phyloP scores from a whole-genome alignment of 148 eudicot species.

The Diospyros lotus region DNA sequence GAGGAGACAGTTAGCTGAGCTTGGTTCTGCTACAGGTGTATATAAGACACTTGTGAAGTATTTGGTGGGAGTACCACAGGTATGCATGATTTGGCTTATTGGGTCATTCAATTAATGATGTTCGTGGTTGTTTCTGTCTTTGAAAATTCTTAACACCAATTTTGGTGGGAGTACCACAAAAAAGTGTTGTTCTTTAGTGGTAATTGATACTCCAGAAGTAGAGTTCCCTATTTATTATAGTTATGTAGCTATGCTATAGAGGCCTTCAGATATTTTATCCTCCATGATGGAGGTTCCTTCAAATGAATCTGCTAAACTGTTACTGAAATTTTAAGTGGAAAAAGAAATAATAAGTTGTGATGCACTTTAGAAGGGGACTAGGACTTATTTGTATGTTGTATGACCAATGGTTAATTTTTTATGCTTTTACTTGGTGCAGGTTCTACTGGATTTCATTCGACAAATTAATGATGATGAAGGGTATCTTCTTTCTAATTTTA shows the following conservation, averaged over 20 bases:
- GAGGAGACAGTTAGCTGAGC: constrained; percentile 88
- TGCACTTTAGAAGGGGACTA: neutral
- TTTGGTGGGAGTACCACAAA: neutral
- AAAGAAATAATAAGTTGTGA: neutral
- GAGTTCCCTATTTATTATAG: neutral
- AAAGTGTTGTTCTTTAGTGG: neutral
- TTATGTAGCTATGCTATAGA: neutral
- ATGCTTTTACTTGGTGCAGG: constrained; percentile 46
- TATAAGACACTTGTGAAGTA: constrained; percentile 94
- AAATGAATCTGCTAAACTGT: constrained; percentile 1
- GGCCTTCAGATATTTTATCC: neutral
- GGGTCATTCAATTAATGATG: neutral
- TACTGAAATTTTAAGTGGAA: neutral
- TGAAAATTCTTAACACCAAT: neutral
- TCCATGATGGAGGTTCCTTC: neutral
- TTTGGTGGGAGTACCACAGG: constrained; percentile 99
- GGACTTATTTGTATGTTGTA: neutral
- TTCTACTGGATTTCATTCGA: constrained; percentile 86
- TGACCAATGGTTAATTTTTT: neutral
- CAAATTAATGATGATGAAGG: constrained; percentile 96
- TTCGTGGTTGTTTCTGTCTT: constrained; percentile 3
- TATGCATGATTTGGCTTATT: constrained; percentile 12
- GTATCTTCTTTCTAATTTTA: constrained; percentile 33
- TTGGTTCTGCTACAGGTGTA: constrained; percentile 98
- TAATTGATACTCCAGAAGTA: neutral